Evolutionary conservation across 2,329 filamentous ascomycete genomes (phyloP).

Genomic region (Aspergillus fijiensis): DNA sequence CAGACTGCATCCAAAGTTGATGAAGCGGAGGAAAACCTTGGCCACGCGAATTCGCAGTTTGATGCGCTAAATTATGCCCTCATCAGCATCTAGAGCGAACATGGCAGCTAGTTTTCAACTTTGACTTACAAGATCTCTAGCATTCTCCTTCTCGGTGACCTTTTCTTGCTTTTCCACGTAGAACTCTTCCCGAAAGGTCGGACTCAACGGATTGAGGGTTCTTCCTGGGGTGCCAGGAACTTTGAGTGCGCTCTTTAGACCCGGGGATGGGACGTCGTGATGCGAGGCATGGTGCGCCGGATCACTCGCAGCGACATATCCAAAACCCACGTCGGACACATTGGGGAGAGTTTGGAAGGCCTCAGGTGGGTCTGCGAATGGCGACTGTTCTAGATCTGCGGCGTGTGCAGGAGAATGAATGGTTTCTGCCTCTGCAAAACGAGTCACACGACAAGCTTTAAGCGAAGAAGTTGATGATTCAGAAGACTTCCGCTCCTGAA

Average conservation of each 20-base stretch:
- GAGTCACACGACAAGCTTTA: constrained; percentile 57
- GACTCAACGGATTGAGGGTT: constrained; percentile 78
- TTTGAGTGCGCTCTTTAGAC: constrained; percentile 87
- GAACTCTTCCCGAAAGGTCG: constrained; percentile 87
- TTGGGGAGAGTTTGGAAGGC: constrained; percentile 52
- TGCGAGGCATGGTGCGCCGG: constrained; percentile 47
- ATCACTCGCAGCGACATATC: constrained; percentile 70
- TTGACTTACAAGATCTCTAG: constrained; percentile 74
- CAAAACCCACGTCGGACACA: constrained; percentile 86
- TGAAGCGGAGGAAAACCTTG: constrained; percentile 89
- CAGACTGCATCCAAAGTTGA: constrained; percentile 95
- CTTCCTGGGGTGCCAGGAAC: constrained; percentile 78
- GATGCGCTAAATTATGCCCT: constrained; percentile 65
- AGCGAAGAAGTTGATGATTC: constrained; percentile 37
- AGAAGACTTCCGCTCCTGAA: constrained; percentile 30
- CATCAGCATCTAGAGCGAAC: constrained; percentile 36
- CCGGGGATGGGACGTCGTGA: constrained; percentile 70
- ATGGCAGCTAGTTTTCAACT: background rate
- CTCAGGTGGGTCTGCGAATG: constrained; percentile 53
- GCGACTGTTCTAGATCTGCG: constrained; percentile 44
- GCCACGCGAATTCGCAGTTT: constrained; percentile 89
- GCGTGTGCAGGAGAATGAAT: constrained; percentile 62
- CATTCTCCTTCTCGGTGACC: constrained; percentile 81
- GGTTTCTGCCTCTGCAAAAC: constrained; percentile 65
- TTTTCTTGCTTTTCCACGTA: constrained; percentile 80